Percentiles rank a stretch among this genome's conserved stretches.
phyloP scores from a whole-genome alignment of 441 rosid genomes.

The Croton laevigatus region DNA sequence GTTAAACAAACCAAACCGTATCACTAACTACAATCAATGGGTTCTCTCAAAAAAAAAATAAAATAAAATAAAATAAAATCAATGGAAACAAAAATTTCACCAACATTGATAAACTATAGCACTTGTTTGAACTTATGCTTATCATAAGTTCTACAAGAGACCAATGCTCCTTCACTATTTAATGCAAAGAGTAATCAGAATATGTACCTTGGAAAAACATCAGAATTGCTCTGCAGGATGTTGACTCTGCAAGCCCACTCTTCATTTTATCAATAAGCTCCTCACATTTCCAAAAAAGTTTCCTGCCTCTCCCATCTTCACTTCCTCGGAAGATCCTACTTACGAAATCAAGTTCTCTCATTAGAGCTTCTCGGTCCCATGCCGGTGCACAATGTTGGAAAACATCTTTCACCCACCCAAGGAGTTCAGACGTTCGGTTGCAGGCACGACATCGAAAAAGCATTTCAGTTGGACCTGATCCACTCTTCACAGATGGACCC shows the following conservation, averaged over 20 bases:
- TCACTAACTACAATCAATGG: background rate
- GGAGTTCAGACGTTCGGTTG: constrained; percentile 83
- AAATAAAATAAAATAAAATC: background rate
- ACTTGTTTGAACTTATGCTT: background rate
- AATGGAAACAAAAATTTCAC: background rate
- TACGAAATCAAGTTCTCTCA: constrained; percentile 85
- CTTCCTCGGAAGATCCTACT: constrained; percentile 91
- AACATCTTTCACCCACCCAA: constrained; percentile 98
- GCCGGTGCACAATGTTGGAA: constrained; percentile 93
- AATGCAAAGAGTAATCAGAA: background rate
- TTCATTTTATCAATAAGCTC: constrained; percentile 80
- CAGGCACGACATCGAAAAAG: constrained; percentile 86
- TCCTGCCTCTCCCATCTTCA: constrained; percentile 86
- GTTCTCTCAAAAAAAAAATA: too few species aligned
- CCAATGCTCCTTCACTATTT: background rate
- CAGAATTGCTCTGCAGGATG: constrained; percentile 71
- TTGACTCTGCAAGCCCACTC: constrained; percentile 64
- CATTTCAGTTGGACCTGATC: constrained; percentile 74
- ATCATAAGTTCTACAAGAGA: background rate
- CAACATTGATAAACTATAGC: background rate
- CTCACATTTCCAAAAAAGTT: constrained; percentile 84
- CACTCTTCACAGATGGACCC: constrained; percentile 74
- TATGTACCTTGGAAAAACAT: constrained; percentile 79
- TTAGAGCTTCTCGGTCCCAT: constrained; percentile 85
- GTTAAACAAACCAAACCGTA: background rate